These are phyloP conservation scores for Sclerotinia trifoliorum DNA, from an alignment of 2,329 filamentous ascomycete species.

Conservation along the genomic window DNA sequence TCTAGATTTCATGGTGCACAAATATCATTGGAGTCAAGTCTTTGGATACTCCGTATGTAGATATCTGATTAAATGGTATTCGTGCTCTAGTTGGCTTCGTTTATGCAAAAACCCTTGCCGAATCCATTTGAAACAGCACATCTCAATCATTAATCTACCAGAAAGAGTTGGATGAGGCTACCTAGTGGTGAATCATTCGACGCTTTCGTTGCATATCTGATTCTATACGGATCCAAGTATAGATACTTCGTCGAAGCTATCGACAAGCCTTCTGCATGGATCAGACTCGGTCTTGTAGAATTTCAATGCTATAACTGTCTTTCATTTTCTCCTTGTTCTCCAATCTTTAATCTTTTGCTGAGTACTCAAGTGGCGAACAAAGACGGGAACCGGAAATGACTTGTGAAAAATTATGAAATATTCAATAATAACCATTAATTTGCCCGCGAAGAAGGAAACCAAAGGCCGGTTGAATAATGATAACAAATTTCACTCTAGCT, in stretches of 20 bases:
- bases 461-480: too few relatives aligned
- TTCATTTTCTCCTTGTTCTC: too few relatives aligned
- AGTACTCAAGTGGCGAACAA: too few relatives aligned
- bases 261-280: not conserved
- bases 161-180: not conserved
- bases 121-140: not conserved
- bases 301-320: not conserved
- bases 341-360: too few relatives aligned
- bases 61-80: not conserved
- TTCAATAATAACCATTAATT: too few relatives aligned
- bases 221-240: not conserved
- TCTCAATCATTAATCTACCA: not conserved
- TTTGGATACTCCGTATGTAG: not conserved
- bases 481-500: too few relatives aligned
- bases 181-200: not conserved
- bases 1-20: too few relatives aligned
- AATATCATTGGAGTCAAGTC: not conserved
- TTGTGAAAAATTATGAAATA: too few relatives aligned
- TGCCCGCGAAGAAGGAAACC: too few relatives aligned
- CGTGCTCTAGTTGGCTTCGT: not conserved
- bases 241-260: not conserved
- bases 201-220: not conserved
- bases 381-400: too few relatives aligned
- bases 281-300: not conserved
- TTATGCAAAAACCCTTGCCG: not conserved